Evolutionary conservation across 1,284 basidiomycete species (phyloP), one percentile per base, ranked within the genome.

Genomic region (Pseudozyma tsukubaensis): DNA sequence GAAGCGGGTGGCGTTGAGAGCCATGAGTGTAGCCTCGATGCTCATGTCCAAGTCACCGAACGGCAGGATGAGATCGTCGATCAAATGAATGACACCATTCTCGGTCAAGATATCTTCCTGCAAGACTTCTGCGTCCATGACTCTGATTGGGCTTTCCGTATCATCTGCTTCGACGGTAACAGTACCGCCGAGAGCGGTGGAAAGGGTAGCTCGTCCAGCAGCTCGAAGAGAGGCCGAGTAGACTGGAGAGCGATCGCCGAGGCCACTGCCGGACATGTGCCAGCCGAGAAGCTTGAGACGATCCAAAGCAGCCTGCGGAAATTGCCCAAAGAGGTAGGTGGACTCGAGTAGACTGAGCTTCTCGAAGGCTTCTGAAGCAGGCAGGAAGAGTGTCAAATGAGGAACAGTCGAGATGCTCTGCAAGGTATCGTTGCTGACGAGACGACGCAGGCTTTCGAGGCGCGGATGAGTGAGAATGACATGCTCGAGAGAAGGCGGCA

Each of bases 21-120:
- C 89, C 21, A 96, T 87, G 6, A 97, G 89, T 69, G 90, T 94
- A 85, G 99, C 98, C 86, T 99, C 96, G 6, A 94, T 91, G 1
- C 93, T 96, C 47, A 96, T 86, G 72, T 89, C 88, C 48, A 99
- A 89, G 35, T 91, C 88, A 9, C 89, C 90, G 0, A 89, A 88
- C 1, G 94, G 92, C 13, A 97, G 85, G 13, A 99, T 89, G 21
- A 99, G 88, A 13, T 89, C 89, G 10, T 92, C 92, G 43, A 99
- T 88, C 47, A 94, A 89, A 85, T 99, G 97, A 19, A 98, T 85
- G 44, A 98, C 97, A 50, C 80, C 87, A 83, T 83, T 82, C 62
- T 82, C 79, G 9, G 67, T 65, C 7, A 84, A 42, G n/a, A 83
- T 66, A 45, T 84, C 82, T 45, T 83, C 79, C 29, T 78, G 69